Evolutionary conservation across 139 green algal genomes (phyloP), one percentile per base, ranked within the genome.

Genomic region (Volvox africanus): DNA sequence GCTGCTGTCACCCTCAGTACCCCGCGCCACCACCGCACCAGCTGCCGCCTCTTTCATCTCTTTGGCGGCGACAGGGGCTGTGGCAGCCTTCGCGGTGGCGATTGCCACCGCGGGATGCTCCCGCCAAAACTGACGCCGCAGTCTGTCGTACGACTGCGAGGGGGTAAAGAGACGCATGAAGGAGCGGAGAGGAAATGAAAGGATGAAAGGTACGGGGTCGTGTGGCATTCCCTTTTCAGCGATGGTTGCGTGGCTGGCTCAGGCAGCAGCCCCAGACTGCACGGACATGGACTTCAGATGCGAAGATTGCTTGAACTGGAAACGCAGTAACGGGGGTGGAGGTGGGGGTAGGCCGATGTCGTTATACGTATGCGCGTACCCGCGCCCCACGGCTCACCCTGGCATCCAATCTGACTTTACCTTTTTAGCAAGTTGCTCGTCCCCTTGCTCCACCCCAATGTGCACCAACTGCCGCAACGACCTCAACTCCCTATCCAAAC

Each of bases 121-220:
- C 30, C 75, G 75, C 75, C 75, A 81, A 24, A 81, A 55, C 75
- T 61, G 13, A 22, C 33, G 32, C 32, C 75, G 75, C 32, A 81
- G 75, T 24, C 75, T 50, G 30, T 81, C 75, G 75, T 81, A 81
- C 75, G 75, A 81, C 75, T 81, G 30, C 32, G 75, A 55, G 12
- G 24, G 22, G 22, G 67, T 28, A 11, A 75, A 28, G 67, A 28
- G 67, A 12, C 67, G 67, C 67, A 75, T 75, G 67, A 26, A 26
- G 67, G 22, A 75, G 22, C 22, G 24, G 67, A 75, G 67, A 12
- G 67, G 44, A 55, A n/a, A n/a, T n/a, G n/a, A n/a, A n/a, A n/a
- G n/a, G n/a, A n/a, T n/a, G n/a, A n/a, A n/a, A n/a, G n/a, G n/a
- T n/a, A n/a, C n/a, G n/a, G n/a, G n/a, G n/a, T n/a, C n/a, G n/a